phyloP scores from a whole-genome alignment of 2,329 filamentous ascomycete genomes.

The Penicillium sp. region DNA sequence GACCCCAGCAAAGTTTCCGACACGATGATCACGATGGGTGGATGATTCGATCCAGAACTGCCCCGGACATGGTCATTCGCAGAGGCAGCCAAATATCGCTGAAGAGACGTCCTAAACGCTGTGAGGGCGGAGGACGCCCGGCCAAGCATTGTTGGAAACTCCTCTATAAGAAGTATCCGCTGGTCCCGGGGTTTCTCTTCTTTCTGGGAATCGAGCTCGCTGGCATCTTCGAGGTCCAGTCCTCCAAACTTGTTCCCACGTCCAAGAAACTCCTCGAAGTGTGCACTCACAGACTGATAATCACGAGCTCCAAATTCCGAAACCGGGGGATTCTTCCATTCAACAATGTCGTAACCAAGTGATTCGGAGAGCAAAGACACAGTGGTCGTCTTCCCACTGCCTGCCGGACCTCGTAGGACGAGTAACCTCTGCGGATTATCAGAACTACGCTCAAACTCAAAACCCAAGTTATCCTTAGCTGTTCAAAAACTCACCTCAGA shows the following conservation, averaged over 20 bases:
- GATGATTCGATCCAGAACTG: constrained; percentile 44
- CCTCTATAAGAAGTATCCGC: constrained; percentile 70
- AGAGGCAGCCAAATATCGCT: constrained; percentile 66
- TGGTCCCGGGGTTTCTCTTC: constrained; percentile 26
- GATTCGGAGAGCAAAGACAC: constrained; percentile 72
- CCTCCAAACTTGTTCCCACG: constrained; percentile 77
- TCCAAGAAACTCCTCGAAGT: constrained; percentile 90
- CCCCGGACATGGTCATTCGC: constrained; percentile 54
- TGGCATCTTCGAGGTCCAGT: constrained; percentile 50
- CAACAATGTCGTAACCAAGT: constrained; percentile 73
- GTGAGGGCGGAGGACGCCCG: constrained; percentile 62
- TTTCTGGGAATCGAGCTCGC: constrained; percentile 2
- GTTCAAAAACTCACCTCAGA: constrained; percentile 32
- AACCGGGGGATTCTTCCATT: constrained; percentile 83
- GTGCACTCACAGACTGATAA: constrained; percentile 67
- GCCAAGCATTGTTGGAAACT: constrained; percentile 75
- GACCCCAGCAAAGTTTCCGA: constrained; percentile 88
- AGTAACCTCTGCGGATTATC: constrained; percentile 62
- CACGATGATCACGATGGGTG: constrained; percentile 82
- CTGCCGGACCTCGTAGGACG: constrained; percentile 84
- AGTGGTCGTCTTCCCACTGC: constrained; percentile 90
- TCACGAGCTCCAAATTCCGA: constrained; percentile 59
- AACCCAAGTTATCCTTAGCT: not conserved
- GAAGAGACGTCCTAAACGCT: constrained; percentile 71
- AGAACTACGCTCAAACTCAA: constrained; percentile 12